phyloP scores from a whole-genome alignment of 2,329 filamentous ascomycete genomes.

The Ilyonectria mors-panacis region DNA sequence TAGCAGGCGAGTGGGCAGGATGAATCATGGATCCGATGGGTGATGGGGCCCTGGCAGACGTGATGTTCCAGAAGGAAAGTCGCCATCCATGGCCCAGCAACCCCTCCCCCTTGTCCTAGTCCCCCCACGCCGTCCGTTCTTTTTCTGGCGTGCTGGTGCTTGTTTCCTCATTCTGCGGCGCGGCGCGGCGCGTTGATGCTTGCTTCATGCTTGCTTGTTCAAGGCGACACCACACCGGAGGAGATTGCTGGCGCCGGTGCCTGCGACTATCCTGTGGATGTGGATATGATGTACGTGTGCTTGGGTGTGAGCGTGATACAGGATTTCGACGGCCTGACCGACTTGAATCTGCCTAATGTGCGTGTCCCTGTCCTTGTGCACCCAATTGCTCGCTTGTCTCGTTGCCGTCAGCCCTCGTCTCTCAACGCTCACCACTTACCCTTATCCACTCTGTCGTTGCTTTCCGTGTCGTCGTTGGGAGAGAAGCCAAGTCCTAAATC shows the following conservation, averaged over 20 bases:
- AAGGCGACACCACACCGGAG: not conserved
- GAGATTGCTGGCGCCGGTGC: conserved; percentile 13
- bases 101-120: conserved; percentile 20
- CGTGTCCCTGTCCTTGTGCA: conserved; percentile 10
- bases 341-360: conserved; percentile 8
- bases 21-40: conserved; percentile 23
- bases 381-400: conserved; percentile 12
- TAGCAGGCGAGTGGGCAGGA: conserved; percentile 9
- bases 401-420: conserved; percentile 16
- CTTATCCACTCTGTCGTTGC: conserved; percentile 8
- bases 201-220: conserved; percentile 10
- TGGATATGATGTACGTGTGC: conserved; percentile 18
- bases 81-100: conserved; percentile 28
- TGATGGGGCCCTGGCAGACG: conserved; percentile 23
- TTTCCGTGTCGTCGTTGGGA: conserved; percentile 5
- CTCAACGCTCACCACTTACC: not conserved
- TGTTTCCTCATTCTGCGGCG: conserved; percentile 19
- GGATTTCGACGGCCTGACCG: conserved; percentile 19
- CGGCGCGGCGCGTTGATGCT: not conserved
- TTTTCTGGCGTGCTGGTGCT: conserved; percentile 31
- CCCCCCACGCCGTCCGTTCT: conserved; percentile 33
- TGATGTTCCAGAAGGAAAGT: conserved; percentile 43
- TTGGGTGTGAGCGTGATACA: conserved; percentile 13
- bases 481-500: conserved; percentile 5
- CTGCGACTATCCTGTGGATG: conserved; percentile 2